These are phyloP conservation scores for Monascus purpureus DNA, from an alignment of 495 filamentous ascomycete species.

Conservation along the genomic window DNA sequence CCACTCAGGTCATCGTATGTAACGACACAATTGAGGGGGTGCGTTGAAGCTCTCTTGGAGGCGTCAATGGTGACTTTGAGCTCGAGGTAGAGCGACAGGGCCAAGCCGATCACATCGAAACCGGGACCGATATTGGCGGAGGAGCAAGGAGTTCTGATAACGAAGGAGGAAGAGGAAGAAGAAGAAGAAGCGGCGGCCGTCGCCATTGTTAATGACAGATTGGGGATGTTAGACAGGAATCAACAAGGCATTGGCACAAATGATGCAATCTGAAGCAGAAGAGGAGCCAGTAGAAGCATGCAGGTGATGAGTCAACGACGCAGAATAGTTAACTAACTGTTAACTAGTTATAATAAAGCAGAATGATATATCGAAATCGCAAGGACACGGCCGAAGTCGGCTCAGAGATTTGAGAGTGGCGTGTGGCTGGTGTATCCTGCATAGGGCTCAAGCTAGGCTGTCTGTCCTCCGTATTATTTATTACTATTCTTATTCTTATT, in stretches of 20 bases:
- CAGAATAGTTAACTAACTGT: too few species aligned
- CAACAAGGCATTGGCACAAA: too few species aligned
- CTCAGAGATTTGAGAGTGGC: background rate
- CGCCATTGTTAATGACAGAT: background rate
- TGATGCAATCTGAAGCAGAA: too few species aligned
- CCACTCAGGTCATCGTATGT: constrained; percentile 77
- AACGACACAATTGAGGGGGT: constrained; percentile 72
- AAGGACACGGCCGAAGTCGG: background rate
- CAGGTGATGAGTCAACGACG: too few species aligned
- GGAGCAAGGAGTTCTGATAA: constrained; percentile 65
- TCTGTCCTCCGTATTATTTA: too few species aligned
- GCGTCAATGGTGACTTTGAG: constrained; percentile 58
- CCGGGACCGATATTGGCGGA: constrained; percentile 94
- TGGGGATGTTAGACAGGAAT: background rate
- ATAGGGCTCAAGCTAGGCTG: too few species aligned
- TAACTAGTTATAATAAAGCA: background rate
- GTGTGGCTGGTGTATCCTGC: background rate
- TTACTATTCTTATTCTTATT: too few species aligned
- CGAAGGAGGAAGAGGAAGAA: constrained; percentile 35
- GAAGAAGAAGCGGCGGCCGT: background rate
- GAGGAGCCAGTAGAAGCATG: too few species aligned
- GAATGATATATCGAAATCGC: background rate
- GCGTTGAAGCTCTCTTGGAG: constrained; percentile 31
- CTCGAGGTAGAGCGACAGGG: constrained; percentile 81
- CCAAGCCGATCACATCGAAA: constrained; percentile 94